Evolutionary conservation across 2,329 filamentous ascomycete species (phyloP), one percentile per base, ranked within the genome.

Genomic region (Pestalotiopsis fici): DNA sequence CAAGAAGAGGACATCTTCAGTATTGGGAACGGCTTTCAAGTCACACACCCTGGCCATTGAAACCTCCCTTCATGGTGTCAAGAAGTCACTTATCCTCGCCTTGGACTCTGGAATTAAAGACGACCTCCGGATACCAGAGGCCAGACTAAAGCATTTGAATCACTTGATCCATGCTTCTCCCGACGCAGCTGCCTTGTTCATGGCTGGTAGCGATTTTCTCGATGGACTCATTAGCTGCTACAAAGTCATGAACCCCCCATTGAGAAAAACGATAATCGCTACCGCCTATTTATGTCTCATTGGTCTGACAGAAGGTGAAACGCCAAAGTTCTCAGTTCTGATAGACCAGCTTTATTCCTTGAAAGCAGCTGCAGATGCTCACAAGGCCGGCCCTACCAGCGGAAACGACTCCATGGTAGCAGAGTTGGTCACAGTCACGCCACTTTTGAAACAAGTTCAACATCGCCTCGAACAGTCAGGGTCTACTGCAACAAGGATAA

Each of bases 121-220:
- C 2, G 84, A 90, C 65, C 79, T 91, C 3, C 85, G 83, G 50
- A 78, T 80, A 6, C 83, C 88, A 0, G 88, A 92, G 73, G 76
- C 78, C 1, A 82, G 82, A 0, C 81, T 94, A 37, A 83, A 83
- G 59, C 81, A 82, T 11, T 75, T 93, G n/a, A 92, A 89, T 67
- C 84, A 88, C 62, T 80, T 95, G 3, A 80, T 94, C 4, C 85
- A 88, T 71, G 83, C 82, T 6, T 93, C 90, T 4, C 83, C 88
- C 0, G 82, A 85, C 23, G 81, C 84, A 0, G 87, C 86, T 23
- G 80, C 82, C 1, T 83, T 93, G 71, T 90, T 97, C 73, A 87
- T 97, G 72, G 92, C 92, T 0, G 95, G 95, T 1, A 94, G 92
- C 63, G 95, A 98, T 79, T 95, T 96, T 72, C 79, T 97, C 23